These are phyloP conservation scores for Passiflora organensis DNA, from an alignment of 345 rosid genomes.

Conservation along the genomic window DNA sequence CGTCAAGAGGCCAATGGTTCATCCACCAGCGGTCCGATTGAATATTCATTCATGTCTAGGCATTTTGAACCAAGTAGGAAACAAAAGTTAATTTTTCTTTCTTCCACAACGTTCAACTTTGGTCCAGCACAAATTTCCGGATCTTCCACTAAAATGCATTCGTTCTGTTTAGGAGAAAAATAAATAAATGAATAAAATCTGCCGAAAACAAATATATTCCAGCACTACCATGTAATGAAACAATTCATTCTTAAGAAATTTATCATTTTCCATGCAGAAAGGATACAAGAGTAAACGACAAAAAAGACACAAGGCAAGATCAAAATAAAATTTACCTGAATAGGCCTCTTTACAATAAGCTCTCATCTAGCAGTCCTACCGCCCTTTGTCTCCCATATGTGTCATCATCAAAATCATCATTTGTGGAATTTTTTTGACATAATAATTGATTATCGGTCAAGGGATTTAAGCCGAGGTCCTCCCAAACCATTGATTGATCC, in stretches of 20 bases:
- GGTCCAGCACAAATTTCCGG: no score
- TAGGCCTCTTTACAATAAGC: slow-evolving; percentile 37
- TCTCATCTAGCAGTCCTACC: slow-evolving; percentile 42
- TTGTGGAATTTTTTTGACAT: slow-evolving; percentile 82
- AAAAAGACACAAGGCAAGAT: neutral
- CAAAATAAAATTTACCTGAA: slow-evolving; percentile 42
- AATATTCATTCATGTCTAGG: no score
- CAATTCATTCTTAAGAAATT: neutral
- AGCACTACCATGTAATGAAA: no score
- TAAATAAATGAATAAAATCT: no score
- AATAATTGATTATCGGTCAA: slow-evolving; percentile 51
- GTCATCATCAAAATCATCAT: slow-evolving; percentile 83
- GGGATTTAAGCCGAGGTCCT: slow-evolving; percentile 41
- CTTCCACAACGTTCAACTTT: no score
- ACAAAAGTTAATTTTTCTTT: no score
- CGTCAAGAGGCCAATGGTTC: no score
- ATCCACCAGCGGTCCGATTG: no score
- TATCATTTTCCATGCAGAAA: neutral
- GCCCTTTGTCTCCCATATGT: slow-evolving; percentile 47
- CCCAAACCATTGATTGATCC: slow-evolving; percentile 58
- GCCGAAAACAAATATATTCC: no score
- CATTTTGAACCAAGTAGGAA: no score
- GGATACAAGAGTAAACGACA: neutral
- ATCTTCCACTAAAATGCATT: no score
- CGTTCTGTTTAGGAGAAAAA: no score